phyloP scores from a whole-genome alignment of 2,329 filamentous ascomycete species.

The Paecilomyces fulvus region DNA sequence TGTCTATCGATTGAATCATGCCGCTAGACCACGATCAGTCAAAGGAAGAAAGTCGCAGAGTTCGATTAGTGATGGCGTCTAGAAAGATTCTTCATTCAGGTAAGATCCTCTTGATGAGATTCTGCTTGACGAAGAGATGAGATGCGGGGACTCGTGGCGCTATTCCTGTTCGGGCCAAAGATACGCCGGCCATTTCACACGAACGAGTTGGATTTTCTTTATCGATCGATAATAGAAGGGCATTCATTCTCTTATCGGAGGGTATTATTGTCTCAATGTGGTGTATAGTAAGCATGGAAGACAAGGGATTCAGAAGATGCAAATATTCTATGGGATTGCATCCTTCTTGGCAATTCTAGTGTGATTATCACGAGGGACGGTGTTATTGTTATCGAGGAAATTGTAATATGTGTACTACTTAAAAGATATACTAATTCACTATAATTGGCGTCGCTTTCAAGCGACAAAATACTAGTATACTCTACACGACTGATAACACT shows the following conservation, averaged over 20 bases:
- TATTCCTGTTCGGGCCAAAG: constrained; percentile 2
- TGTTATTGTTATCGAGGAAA: no score
- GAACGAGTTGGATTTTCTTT: not conserved
- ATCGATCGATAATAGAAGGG: not conserved
- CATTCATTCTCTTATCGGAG: not conserved
- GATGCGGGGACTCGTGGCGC: not conserved
- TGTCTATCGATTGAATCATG: not conserved
- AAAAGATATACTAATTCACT: not conserved
- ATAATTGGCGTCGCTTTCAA: no score
- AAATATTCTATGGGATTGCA: not conserved
- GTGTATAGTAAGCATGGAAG: not conserved
- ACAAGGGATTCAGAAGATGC: not conserved
- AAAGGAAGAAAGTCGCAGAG: not conserved
- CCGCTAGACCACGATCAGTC: not conserved
- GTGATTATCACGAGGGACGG: not conserved
- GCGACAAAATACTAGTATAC: no score
- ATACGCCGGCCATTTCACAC: constrained; percentile 1
- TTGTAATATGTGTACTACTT: not conserved
- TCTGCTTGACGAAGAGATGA: not conserved
- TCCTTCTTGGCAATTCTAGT: not conserved
- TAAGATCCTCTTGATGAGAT: not conserved
- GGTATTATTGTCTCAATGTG: not conserved
- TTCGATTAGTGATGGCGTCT: not conserved
- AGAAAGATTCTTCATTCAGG: not conserved
- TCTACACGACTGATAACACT: not conserved